phyloP scores from a whole-genome alignment of 2,329 filamentous ascomycete genomes.

The Xylaria hypoxylon region DNA sequence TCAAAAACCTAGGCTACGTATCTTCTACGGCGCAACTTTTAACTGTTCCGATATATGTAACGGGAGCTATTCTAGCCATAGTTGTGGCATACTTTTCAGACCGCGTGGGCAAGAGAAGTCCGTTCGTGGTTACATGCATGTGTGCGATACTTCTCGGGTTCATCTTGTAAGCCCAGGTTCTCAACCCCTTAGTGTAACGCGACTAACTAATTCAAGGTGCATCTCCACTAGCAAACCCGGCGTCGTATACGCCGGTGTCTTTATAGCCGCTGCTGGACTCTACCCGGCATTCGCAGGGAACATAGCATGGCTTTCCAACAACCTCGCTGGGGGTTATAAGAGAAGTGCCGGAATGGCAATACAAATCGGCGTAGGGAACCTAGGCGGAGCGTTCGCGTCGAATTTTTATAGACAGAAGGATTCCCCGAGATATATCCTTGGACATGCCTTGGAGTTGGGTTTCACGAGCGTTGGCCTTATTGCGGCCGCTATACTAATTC shows the following conservation, averaged over 20 bases:
- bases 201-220: constrained; percentile 60
- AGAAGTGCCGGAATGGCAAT: constrained; percentile 73
- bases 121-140: constrained; percentile 67
- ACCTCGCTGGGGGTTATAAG: constrained; percentile 76
- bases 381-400: constrained; percentile 73
- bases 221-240: constrained; percentile 67
- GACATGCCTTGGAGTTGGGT: constrained; percentile 62
- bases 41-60: constrained; percentile 70
- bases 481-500: constrained; percentile 57
- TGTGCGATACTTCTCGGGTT: constrained; percentile 67
- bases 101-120: constrained; percentile 62
- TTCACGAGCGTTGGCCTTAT: constrained; percentile 61
- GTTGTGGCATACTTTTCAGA: constrained; percentile 67
- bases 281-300: constrained; percentile 84
- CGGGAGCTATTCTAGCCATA: constrained; percentile 70
- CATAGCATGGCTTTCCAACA: constrained; percentile 83
- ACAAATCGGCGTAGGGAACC: constrained; percentile 71
- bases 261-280: constrained; percentile 80
- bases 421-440: constrained; percentile 61
- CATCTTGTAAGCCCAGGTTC: constrained; percentile 57
- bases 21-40: constrained; percentile 72
- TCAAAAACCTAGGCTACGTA: constrained; percentile 68
- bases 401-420: constrained; percentile 74
- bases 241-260: constrained; percentile 79
- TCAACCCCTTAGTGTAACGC: neutral